phyloP scores from a whole-genome alignment of 495 filamentous ascomycete genomes.

The Tuber aestivum region DNA sequence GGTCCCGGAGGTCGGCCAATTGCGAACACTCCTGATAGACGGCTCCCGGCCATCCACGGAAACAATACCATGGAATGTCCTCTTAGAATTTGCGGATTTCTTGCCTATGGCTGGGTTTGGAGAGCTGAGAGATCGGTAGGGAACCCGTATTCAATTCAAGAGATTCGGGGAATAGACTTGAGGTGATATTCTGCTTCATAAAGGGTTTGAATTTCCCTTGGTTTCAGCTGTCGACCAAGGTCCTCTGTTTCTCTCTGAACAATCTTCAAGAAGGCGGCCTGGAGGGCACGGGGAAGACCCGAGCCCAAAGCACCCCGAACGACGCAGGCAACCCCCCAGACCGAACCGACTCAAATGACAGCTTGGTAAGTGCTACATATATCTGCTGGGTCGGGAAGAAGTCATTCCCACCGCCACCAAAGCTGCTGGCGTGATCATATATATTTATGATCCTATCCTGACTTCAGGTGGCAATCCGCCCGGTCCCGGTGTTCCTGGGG shows the following conservation, averaged over 20 bases:
- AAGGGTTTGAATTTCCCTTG: conserved; percentile 74
- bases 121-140: conserved; percentile 73
- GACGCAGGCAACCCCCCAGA: conserved; percentile 92
- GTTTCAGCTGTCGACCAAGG: conserved; percentile 72
- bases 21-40: conserved; percentile 69
- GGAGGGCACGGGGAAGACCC: conserved; percentile 85
- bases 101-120: conserved; percentile 66
- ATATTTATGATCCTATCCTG: conserved; percentile 83
- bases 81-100: conserved; percentile 68
- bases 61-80: conserved; percentile 81
- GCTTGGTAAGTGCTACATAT: conserved; percentile 95
- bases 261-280: conserved; percentile 82
- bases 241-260: conserved; percentile 73
- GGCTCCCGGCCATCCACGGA: conserved; percentile 77
- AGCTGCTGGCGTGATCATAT: no score
- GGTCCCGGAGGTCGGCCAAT: conserved; percentile 84
- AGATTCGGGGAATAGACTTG: conserved; percentile 66
- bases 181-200: conserved; percentile 85
- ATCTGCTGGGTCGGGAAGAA: conserved; percentile 85
- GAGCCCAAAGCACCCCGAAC: conserved; percentile 82
- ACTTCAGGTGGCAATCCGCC: conserved; percentile 81
- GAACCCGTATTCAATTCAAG: conserved; percentile 86
- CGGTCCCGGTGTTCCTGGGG: conserved; percentile 53
- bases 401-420: conserved; percentile 52
- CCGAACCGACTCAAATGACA: conserved; percentile 91